These are phyloP conservation scores for Tylopilus vinaceipallidus DNA, from an alignment of 768 basidiomycete species.

Conservation along the genomic window DNA sequence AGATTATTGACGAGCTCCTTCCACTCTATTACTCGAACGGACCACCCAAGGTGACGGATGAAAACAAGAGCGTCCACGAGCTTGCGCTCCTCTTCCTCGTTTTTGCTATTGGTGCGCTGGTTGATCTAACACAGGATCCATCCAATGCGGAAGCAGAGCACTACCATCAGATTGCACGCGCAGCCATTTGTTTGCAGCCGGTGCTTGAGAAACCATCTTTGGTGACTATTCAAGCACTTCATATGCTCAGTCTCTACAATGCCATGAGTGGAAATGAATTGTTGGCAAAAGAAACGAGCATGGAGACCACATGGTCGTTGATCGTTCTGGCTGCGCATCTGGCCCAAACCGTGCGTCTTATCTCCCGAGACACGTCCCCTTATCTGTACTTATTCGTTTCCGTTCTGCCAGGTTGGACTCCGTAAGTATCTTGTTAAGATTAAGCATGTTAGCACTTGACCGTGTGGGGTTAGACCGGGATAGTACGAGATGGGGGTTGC, in stretches of 20 bases:
- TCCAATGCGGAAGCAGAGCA: constrained; percentile 51
- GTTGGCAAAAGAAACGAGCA: constrained; percentile 55
- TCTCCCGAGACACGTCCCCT: not conserved
- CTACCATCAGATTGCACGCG: constrained; percentile 62
- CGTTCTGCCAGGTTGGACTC: constrained; percentile 54
- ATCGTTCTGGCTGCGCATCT: constrained; percentile 65
- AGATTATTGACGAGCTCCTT: constrained; percentile 43
- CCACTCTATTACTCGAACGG: constrained; percentile 39
- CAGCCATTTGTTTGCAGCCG: constrained; percentile 63
- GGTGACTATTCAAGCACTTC: constrained; percentile 67
- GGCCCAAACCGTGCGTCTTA: constrained; percentile 55
- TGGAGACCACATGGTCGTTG: constrained; percentile 71
- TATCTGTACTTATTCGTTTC: constrained; percentile 13
- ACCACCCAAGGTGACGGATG: constrained; percentile 26
- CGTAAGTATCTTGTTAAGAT: constrained; percentile 44
- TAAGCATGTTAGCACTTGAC: constrained; percentile 10
- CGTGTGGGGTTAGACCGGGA: constrained; percentile 50
- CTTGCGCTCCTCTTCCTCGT: constrained; percentile 47
- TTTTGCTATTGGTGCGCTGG: constrained; percentile 54
- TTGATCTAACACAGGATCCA: constrained; percentile 33
- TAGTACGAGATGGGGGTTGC: constrained; percentile 61
- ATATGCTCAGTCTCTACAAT: constrained; percentile 67
- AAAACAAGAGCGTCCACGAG: constrained; percentile 46
- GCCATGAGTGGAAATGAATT: constrained; percentile 66
- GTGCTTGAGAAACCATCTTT: constrained; percentile 70